These are phyloP conservation scores for Pichia rugopelliculosa DNA, from an alignment of 805 yeast genomes.

Conservation along the genomic window DNA sequence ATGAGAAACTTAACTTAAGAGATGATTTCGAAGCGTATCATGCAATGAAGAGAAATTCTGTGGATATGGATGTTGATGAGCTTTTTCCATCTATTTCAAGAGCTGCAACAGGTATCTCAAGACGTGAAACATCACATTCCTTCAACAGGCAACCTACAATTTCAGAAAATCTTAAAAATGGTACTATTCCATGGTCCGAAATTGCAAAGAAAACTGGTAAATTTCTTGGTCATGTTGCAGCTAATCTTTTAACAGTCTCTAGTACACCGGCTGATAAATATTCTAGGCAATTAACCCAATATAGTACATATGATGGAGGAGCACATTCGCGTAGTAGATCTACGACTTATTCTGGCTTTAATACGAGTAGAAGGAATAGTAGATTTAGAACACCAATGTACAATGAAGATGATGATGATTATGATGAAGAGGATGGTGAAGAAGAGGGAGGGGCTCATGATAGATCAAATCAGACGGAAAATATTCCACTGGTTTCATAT, in stretches of 20 bases:
- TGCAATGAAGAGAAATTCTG: constrained; percentile 24
- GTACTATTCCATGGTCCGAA: constrained; percentile 6
- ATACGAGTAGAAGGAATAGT: background rate
- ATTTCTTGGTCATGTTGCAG: constrained; percentile 4
- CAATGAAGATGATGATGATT: background rate
- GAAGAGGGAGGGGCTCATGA: background rate
- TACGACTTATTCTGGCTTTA: background rate
- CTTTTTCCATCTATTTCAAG: constrained; percentile 5
- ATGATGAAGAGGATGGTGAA: background rate
- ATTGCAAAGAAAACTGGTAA: constrained; percentile 2
- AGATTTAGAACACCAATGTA: background rate
- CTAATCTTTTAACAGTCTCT: constrained; percentile 8
- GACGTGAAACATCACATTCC: background rate
- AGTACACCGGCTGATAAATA: constrained; percentile 6
- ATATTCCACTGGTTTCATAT: background rate
- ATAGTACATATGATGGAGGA: constrained; percentile 3
- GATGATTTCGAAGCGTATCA: constrained; percentile 55
- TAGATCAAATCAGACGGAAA: background rate
- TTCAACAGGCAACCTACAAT: constrained; percentile 6
- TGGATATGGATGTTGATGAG: background rate
- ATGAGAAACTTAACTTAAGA: constrained; percentile 53
- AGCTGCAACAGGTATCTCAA: constrained; percentile 3
- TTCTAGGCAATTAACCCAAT: constrained; percentile 7
- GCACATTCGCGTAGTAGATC: background rate
- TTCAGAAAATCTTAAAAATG: constrained; percentile 5